phyloP scores from a whole-genome alignment of 768 basidiomycete species.

The Neoboletus subvelutipes region DNA sequence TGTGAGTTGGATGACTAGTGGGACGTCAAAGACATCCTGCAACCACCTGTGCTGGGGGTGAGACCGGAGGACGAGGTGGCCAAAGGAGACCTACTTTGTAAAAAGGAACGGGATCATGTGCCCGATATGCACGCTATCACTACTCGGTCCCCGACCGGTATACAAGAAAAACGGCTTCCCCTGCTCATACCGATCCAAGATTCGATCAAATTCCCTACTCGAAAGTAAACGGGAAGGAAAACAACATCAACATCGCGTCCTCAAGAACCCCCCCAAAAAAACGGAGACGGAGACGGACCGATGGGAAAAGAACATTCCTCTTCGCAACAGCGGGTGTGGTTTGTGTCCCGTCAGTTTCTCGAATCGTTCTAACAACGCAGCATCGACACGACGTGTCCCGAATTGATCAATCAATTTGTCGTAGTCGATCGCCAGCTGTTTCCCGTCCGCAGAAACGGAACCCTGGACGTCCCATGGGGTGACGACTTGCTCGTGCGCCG shows the following conservation, averaged over 20 bases:
- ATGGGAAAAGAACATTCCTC: slow-evolving; percentile 98
- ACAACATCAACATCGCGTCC: neutral
- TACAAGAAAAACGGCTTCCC: slow-evolving; percentile 98
- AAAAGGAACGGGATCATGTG: slow-evolving; percentile 98
- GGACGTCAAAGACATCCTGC: slow-evolving; percentile 93
- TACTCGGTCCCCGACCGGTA: slow-evolving; percentile 95
- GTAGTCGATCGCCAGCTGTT: slow-evolving; percentile 93
- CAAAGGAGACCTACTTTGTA: slow-evolving; percentile 69
- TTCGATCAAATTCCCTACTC: slow-evolving; percentile 84
- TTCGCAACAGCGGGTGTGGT: slow-evolving; percentile 84
- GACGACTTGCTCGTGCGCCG: slow-evolving; percentile 67
- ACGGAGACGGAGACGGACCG: slow-evolving; percentile 51
- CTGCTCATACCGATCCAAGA: slow-evolving; percentile 93
- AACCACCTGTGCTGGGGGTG: slow-evolving; percentile 66
- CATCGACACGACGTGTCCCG: slow-evolving; percentile 81
- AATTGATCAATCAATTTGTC: slow-evolving; percentile 94
- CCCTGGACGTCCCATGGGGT: slow-evolving; percentile 99
- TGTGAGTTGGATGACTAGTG: slow-evolving; percentile 93
- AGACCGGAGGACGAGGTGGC: neutral
- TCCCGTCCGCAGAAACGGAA: slow-evolving; percentile 81
- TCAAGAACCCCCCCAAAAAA: neutral
- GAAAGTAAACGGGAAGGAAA: neutral
- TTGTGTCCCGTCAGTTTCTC: slow-evolving; percentile 85
- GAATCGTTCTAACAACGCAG: slow-evolving; percentile 79
- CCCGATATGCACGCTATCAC: slow-evolving; percentile 95